phyloP scores from a whole-genome alignment of 345 rosid species.

The Nephelium lappaceum region DNA sequence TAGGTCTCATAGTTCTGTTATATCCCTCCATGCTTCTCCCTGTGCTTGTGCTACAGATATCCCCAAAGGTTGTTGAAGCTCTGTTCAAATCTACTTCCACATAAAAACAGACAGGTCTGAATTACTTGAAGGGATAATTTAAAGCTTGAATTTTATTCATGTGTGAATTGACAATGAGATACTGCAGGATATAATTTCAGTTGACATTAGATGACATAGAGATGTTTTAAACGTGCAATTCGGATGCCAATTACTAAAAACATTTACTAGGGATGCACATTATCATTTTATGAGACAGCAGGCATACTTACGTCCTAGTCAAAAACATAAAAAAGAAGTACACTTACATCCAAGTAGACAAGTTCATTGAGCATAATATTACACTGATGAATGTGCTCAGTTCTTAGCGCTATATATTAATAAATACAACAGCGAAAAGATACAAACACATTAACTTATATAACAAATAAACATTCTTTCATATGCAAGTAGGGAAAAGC shows the following conservation, averaged over 20 bases:
- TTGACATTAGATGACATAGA: background rate
- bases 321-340: no score
- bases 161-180: background rate
- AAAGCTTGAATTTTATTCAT: background rate
- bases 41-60: slow-evolving; percentile 23
- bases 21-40: slow-evolving; percentile 26
- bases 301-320: background rate
- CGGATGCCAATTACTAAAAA: background rate
- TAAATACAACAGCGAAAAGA: background rate
- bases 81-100: slow-evolving; percentile 32
- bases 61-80: slow-evolving; percentile 27
- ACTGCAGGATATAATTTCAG: slow-evolving; percentile 2
- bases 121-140: slow-evolving; percentile 3
- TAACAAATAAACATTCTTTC: background rate
- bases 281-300: background rate
- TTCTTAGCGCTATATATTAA: background rate
- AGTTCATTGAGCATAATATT: background rate
- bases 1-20: slow-evolving; percentile 22
- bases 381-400: background rate
- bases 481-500: background rate
- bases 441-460: background rate
- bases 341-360: background rate
- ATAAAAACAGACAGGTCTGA: slow-evolving; percentile 8
- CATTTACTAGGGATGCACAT: no score
- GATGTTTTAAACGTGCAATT: background rate